phyloP scores from a whole-genome alignment of 75 land plant species.

The Pseudotsuga menziesii region DNA sequence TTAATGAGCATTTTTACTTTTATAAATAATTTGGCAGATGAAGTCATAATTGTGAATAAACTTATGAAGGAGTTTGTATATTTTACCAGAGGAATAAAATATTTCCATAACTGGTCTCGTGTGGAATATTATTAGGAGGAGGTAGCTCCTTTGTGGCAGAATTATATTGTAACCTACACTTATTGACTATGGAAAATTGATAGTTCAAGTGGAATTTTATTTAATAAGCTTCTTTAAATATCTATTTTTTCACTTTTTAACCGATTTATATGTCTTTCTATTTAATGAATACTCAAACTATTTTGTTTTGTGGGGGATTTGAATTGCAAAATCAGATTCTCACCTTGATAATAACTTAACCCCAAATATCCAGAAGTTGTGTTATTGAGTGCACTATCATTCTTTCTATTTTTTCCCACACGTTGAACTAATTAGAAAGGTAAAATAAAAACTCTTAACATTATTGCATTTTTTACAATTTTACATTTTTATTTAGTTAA shows the following conservation, averaged over 20 bases:
- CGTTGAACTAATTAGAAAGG: too few species aligned
- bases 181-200: background rate
- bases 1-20: conserved; percentile 90
- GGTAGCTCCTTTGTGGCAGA: conserved; percentile 65
- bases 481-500: too few species aligned
- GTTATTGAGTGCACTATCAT: conserved; percentile 91
- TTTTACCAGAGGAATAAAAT: conserved; percentile 55
- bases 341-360: conserved; percentile 91
- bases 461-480: too few species aligned
- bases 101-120: conserved; percentile 88
- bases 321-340: conserved; percentile 91
- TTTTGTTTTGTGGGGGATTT: conserved; percentile 53
- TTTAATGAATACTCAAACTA: too few species aligned
- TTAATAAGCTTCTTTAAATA: background rate
- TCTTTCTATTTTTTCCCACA: too few species aligned
- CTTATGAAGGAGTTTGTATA: conserved; percentile 63
- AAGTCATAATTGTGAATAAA: conserved; percentile 66
- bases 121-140: conserved; percentile 76
- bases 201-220: background rate
- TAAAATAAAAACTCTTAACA: too few species aligned
- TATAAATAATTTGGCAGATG: conserved; percentile 57
- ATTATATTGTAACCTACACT: conserved; percentile 47
- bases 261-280: too few species aligned
- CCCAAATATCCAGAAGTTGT: conserved; percentile 72
- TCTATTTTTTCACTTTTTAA: background rate